Evolutionary conservation across 2,329 filamentous ascomycete species (phyloP).

Genomic region (Pestalotiopsis sp.): DNA sequence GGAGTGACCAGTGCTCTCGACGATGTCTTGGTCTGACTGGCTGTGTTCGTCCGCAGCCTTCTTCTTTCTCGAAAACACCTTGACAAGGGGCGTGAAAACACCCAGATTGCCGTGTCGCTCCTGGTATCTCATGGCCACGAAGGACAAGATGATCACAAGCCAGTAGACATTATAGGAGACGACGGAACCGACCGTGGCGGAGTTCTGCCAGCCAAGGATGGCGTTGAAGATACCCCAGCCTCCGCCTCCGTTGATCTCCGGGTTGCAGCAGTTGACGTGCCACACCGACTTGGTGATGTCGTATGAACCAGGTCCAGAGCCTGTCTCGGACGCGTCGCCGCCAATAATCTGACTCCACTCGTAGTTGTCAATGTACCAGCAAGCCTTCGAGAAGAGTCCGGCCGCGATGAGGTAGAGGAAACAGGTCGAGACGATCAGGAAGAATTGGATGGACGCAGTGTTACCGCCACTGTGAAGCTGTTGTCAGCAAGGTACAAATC

Average conservation of each 20-base stretch:
- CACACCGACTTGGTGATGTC: conserved; percentile 78
- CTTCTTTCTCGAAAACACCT: neutral
- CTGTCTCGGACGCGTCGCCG: conserved; percentile 53
- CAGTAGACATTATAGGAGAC: conserved; percentile 90
- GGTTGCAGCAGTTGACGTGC: conserved; percentile 85
- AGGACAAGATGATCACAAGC: conserved; percentile 69
- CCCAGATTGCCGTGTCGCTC: conserved; percentile 54
- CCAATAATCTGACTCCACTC: conserved; percentile 68
- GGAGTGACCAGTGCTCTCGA: neutral
- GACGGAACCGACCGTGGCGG: conserved; percentile 84
- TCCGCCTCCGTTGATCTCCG: conserved; percentile 70
- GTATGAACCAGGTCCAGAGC: conserved; percentile 72
- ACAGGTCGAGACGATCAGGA: conserved; percentile 81
- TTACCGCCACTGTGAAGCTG: conserved; percentile 56
- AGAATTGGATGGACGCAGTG: conserved; percentile 69
- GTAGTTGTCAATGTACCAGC: conserved; percentile 76
- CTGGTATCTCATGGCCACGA: conserved; percentile 66
- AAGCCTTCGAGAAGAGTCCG: conserved; percentile 75
- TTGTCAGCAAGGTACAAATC: neutral
- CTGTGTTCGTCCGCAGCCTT: neutral
- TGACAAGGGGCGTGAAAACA: neutral
- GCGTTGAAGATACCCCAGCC: conserved; percentile 90
- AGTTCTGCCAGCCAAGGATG: conserved; percentile 85
- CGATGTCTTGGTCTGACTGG: neutral
- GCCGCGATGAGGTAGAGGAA: conserved; percentile 84